Base-by-base conservation (phyloP, 2,329 filamentous ascomycete species). In the Hirsutella minnesotensis region DNA sequence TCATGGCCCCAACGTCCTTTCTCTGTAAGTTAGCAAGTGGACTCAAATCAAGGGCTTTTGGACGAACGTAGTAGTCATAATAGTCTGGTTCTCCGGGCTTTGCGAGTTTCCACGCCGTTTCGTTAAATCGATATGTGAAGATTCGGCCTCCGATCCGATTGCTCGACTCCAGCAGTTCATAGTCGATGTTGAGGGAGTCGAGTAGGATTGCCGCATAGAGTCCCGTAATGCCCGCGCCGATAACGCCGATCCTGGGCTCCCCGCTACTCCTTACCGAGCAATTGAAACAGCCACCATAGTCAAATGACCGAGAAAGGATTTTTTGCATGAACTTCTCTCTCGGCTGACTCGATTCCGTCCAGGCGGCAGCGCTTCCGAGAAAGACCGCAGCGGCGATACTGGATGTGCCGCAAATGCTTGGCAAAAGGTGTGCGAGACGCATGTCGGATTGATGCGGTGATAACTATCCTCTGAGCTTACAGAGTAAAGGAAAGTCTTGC, bases 1-100 rank as follows among this genome's bases (percentile, higher is more conserved):
- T 46, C 65, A 67, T 67, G 0, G 64, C 65, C 3, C 63, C 64
- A 5, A 66, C 55, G 43, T 66, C 64, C 41, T n/a, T 57, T 47
- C 29, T 31, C 29, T 31, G 9, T 12, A 7, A 20, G 1, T 1
- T 9, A 16, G 9, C 8, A 7, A 2, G 9, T n/a, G 27, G 8
- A 10, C 13, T 3, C 31, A 4, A 3, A 2, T 4, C 10, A 13
- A 9, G n/a, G n/a, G n/a, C n/a, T n/a, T n/a, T n/a, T n/a, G 9
- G 20, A 27, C 46, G 42, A 24, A 53, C 51, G 43, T 61, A 63
- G 45, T 64, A 63, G 43, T 61, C 54, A 39, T 60, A 57, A 39
- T 52, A 47, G 1, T 44, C 46, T 3, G 49, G 46, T 9, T 52
- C 44, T 9, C 44, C 40, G 0, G 49, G 47, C 1, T 44, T 49